phyloP scores from a whole-genome alignment of 192 early-diverging fungal species.

The Rhizophlyctis rosea region DNA sequence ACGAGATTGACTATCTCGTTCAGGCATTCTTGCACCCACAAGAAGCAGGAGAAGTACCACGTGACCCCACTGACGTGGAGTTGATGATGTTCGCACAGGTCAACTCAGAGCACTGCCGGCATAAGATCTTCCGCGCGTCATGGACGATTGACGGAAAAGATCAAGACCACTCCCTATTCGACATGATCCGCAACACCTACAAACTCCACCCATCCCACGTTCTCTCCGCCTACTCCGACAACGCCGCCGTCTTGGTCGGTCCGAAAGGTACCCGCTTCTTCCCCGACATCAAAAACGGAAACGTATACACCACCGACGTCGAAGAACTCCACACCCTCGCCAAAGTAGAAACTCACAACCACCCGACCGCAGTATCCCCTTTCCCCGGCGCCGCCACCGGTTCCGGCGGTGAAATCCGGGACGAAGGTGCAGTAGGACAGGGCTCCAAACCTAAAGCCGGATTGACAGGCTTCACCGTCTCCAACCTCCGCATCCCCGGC shows the following conservation, averaged over 20 bases:
- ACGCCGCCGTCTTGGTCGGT: constrained; percentile 93
- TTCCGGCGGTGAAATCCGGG: constrained; percentile 98
- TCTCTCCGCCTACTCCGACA: constrained; percentile 96
- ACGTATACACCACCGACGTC: constrained; percentile 58
- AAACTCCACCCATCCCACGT: constrained; percentile 75
- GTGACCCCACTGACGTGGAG: constrained; percentile 98
- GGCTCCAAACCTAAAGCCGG: constrained; percentile 97
- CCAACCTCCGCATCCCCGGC: constrained; percentile 90
- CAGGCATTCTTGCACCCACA: constrained; percentile 64
- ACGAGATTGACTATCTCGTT: constrained; percentile 96
- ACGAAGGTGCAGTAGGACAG: constrained; percentile 96
- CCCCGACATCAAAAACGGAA: constrained; percentile 27
- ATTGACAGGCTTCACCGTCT: constrained; percentile 91
- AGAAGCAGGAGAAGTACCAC: constrained; percentile 44
- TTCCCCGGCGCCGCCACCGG: constrained; percentile 98
- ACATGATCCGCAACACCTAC: constrained; percentile 95
- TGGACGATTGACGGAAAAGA: constrained; percentile 94
- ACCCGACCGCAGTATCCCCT: constrained; percentile 98
- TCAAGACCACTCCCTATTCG: constrained; percentile 82
- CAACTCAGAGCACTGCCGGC: constrained; percentile 99
- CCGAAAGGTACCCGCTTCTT: constrained; percentile 57
- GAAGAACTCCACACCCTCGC: constrained; percentile 86
- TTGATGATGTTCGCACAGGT: constrained; percentile 99
- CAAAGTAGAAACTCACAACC: constrained; percentile 99
- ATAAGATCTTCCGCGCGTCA: constrained; percentile 99